These are phyloP conservation scores for Trametes cinnabarina DNA, from an alignment of 768 basidiomycete genomes.

Conservation along the genomic window DNA sequence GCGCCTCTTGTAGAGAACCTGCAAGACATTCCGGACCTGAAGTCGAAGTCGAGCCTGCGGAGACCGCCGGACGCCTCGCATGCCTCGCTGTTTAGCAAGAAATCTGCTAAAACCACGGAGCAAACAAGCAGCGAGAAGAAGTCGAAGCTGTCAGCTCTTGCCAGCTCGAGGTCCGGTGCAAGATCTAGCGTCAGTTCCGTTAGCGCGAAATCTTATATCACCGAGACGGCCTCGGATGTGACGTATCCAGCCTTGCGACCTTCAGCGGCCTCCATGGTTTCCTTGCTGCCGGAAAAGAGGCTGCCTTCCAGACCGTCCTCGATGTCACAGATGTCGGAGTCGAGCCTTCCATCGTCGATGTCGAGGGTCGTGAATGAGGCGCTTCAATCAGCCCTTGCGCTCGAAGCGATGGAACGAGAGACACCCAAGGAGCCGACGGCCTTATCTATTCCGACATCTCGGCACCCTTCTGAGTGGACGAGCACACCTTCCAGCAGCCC, in stretches of 20 bases:
- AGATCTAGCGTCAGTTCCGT: constrained; percentile 40
- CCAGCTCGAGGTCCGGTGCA: constrained; percentile 57
- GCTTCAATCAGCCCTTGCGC: constrained; percentile 62
- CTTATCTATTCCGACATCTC: constrained; percentile 4
- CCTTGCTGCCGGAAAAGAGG: constrained; percentile 17
- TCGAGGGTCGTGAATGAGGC: constrained; percentile 64
- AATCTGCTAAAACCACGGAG: constrained; percentile 11
- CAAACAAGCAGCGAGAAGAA: constrained; percentile 29
- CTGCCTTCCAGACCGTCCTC: constrained; percentile 40
- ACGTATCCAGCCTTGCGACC: constrained; percentile 73
- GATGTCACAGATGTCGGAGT: constrained; percentile 42
- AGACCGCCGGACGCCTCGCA: constrained; percentile 8
- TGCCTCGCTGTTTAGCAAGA: constrained; percentile 17
- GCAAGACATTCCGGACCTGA: constrained; percentile 54
- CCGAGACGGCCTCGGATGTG: constrained; percentile 59
- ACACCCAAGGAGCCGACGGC: not conserved
- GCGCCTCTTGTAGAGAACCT: constrained; percentile 45
- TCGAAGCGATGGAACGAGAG: constrained; percentile 50
- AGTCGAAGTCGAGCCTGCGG: constrained; percentile 43
- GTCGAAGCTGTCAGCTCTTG: constrained; percentile 69
- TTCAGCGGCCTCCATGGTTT: constrained; percentile 51
- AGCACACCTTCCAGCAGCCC: constrained; percentile 1
- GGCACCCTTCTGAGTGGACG: constrained; percentile 1
- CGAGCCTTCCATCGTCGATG: constrained; percentile 44
- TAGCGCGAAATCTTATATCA: constrained; percentile 52